Conservation (phyloP, 75 land plant genomes). For the Cupressus sempervirens region DNA sequence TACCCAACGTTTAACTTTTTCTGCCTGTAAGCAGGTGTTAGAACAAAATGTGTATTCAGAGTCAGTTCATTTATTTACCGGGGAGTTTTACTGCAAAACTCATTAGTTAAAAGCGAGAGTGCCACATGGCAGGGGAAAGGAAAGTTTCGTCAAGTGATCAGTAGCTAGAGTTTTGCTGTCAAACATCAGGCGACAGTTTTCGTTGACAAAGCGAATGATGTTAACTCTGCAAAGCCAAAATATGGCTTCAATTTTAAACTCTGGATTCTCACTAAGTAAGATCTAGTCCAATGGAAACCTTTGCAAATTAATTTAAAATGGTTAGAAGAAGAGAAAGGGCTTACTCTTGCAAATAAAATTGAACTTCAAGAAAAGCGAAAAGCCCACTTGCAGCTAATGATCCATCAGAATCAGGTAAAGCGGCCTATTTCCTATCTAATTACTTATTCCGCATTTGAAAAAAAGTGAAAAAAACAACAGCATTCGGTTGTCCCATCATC, state of each 20-base stretch:
- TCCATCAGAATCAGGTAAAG: not conserved
- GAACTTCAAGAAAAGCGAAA: not conserved
- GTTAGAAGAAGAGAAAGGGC: not conserved
- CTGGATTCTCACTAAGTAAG: not conserved
- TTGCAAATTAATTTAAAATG: not conserved
- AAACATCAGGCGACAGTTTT: not conserved
- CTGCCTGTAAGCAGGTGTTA: not conserved
- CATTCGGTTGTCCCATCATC: not conserved
- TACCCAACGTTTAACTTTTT: slow-evolving; percentile 4
- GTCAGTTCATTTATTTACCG: not conserved
- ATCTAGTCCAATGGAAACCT: not conserved
- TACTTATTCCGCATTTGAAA: too few species aligned
- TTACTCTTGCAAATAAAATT: not conserved
- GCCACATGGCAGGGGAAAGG: not conserved
- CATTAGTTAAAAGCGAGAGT: too few species aligned
- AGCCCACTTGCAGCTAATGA: not conserved
- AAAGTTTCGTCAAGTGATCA: not conserved
- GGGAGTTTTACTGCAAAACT: not conserved
- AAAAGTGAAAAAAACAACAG: too few species aligned
- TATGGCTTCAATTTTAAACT: not conserved
- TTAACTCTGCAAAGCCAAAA: not conserved
- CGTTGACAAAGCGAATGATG: not conserved
- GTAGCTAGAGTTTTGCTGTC: slow-evolving; percentile 8
- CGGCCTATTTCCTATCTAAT: not conserved
- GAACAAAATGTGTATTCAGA: too few species aligned